Percentiles rank a stretch among this genome's conserved stretches.
phyloP scores from a whole-genome alignment of 257 asterid species.

The Oldenlandia corymbosa region DNA sequence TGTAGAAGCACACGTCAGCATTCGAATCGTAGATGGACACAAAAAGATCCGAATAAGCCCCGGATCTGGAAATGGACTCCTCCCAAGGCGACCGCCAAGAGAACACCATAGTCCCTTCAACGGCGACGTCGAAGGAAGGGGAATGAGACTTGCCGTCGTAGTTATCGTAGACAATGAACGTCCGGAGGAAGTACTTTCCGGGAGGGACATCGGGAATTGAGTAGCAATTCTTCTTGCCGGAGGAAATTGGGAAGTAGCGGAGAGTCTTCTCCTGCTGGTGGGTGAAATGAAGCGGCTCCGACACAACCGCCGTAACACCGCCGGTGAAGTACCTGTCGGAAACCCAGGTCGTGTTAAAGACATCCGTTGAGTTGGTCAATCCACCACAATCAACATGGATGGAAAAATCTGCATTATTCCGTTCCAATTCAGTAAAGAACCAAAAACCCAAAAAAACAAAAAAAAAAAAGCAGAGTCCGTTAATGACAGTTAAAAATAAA shows the following conservation, averaged over 20 bases:
- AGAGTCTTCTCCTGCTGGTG: constrained; percentile 84
- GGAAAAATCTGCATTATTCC: constrained; percentile 56
- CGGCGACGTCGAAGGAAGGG: constrained; percentile 91
- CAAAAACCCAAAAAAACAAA: neutral
- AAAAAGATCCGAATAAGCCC: constrained; percentile 88
- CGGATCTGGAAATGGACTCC: constrained; percentile 51
- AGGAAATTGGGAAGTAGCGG: constrained; percentile 74
- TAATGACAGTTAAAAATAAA: constrained; percentile 1
- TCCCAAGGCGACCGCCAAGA: constrained; percentile 93
- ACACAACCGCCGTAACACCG: constrained; percentile 64
- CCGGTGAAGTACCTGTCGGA: constrained; percentile 82
- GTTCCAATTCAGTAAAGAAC: too few relatives aligned
- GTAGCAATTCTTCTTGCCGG: constrained; percentile 91
- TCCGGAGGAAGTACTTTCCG: constrained; percentile 50
- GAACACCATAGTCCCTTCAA: constrained; percentile 77
- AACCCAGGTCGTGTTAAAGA: constrained; percentile 62
- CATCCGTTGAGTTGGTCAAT: constrained; percentile 58
- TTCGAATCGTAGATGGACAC: constrained; percentile 36
- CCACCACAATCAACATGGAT: constrained; percentile 84
- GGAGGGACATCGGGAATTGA: constrained; percentile 36
- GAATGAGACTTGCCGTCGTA: constrained; percentile 72
- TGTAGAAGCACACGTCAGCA: constrained; percentile 76
- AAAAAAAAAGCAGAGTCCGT: constrained; percentile 8
- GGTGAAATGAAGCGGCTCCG: constrained; percentile 76
- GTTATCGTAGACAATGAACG: constrained; percentile 85